Conservation (phyloP, 2,329 filamentous ascomycete genomes). For the Pseudogymnoascus sp. region DNA sequence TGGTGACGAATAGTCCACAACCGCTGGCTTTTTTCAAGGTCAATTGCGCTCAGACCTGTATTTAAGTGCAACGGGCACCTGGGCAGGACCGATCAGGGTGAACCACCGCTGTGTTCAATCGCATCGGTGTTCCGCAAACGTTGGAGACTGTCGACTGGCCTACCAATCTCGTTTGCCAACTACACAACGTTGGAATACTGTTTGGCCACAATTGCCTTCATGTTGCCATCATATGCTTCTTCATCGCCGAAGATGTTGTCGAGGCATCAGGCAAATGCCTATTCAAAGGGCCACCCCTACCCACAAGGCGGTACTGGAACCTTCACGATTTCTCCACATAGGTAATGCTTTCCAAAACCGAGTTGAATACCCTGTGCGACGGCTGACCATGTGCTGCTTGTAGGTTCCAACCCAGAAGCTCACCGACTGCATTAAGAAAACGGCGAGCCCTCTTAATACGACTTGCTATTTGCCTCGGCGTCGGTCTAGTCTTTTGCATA, state of each 20-base stretch:
- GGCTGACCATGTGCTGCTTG: constrained; percentile 9
- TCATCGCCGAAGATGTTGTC: constrained; percentile 64
- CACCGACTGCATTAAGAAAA: constrained; percentile 63
- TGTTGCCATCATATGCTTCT: constrained; percentile 55
- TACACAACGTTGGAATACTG: neutral
- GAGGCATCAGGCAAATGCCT: constrained; percentile 68
- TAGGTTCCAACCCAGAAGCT: constrained; percentile 79
- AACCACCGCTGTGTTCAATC: constrained; percentile 1
- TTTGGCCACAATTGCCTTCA: constrained; percentile 29
- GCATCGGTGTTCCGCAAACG: constrained; percentile 6
- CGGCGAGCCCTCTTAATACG: constrained; percentile 67
- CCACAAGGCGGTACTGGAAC: constrained; percentile 60
- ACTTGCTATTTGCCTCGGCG: constrained; percentile 50
- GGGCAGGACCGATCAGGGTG: constrained; percentile 8
- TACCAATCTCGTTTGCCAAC: neutral
- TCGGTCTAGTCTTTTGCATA: constrained; percentile 61
- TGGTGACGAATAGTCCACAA: neutral
- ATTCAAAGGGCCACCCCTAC: constrained; percentile 71
- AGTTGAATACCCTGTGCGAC: neutral
- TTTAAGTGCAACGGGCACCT: constrained; percentile 1
- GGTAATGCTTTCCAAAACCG: constrained; percentile 47
- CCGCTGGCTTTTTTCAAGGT: constrained; percentile 5
- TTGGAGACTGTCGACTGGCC: neutral
- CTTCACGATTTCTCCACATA: constrained; percentile 84
- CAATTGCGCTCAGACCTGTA: neutral